Base-by-base conservation (phyloP, 257 asterid genomes). In the Salvia splendens region DNA sequence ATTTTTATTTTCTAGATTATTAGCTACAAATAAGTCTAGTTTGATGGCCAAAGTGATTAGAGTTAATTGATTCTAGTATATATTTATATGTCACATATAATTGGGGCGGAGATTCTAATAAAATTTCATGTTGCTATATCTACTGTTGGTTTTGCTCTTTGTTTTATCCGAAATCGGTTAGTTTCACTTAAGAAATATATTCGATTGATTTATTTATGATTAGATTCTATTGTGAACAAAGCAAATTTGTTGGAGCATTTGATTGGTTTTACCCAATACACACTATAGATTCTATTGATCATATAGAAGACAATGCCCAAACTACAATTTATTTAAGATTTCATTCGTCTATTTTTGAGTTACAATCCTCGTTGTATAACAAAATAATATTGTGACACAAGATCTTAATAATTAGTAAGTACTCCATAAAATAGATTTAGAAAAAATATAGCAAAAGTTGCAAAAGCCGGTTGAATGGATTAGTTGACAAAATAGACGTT, bases 31-130 rank as follows among this genome's bases (percentile, higher is more conserved):
- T 1, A 24, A 40, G 35, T 20, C 0, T 46, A 32, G 7, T 60
- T 41, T 16, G 20, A 36, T 61, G 38, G 53, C 46, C 54, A 61
- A 49, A 48, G 38, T 60, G 9, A 30, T 5, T 11, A 12, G 6
- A 45, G 20, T 17, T 9, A 10, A 6, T 32, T 58, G 48, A 38
- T 16, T 56, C 59, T 61, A 20, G 24, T 20, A 59, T 49, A 45
- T 36, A 12, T 11, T 12, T 11, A 52, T 63, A 33, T 67, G 59
- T 32, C 58, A 58, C 73, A 74, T 80, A 58, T 15, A 50, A 67
- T 12, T 73, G 51, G 62, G 86, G 84, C 91, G 87, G 87, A 82
- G 54, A 46, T 66, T 61, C 59, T 72, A 60, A 80, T 61, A 81
- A 69, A 24, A 36, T 41, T 38, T 41, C 46, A 59, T 33, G 12